Evolutionary conservation across 2,329 filamentous ascomycete species (phyloP), one percentile per base, ranked within the genome.

Genomic region (Pyrenochaeta sp.): DNA sequence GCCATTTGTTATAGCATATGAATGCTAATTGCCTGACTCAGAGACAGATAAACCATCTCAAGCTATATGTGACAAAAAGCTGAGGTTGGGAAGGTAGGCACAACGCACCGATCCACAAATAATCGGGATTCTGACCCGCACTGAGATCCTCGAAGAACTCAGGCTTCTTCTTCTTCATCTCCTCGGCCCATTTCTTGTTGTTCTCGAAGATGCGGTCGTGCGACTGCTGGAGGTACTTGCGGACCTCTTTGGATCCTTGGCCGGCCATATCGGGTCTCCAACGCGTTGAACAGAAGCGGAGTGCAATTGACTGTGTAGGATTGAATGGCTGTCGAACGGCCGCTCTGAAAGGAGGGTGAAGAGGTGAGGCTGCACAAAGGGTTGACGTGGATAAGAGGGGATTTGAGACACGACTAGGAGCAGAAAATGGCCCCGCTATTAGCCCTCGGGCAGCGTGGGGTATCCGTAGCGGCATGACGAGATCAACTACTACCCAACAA

Each of bases 201-300:
- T 87, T 85, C 66, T 89, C 85, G 68, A 91, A 91, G 70, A 91
- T 84, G 58, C 84, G 83, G 69, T 89, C 86, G 76, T 91, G 88
- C 68, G 82, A 84, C 79, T 88, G 81, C 78, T 85, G 78, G 59
- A 90, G 84, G 73, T 90, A 89, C 62, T 72, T 76, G 58, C 64
- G 64, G 27, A 77, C 65, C 62, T 72, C 69, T 56, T 69, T 61
- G 40, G 58, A 58, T 24, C 66, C 59, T 19, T 66, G 63, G 47
- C 55, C 58, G 30, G 69, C 64, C 71, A 73, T 74, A 5, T 10
- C 15, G 13, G 15, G 36, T 39, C n/a, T 42, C 63, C 37, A 51
- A 56, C 48, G 45, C 44, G 34, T 19, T 37, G 19, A 25, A 27
- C n/a, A 39, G 34, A 13, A 24, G n/a, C 22, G 22, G 10, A 39